Base-by-base conservation (phyloP, 2,329 filamentous ascomycete genomes). In the Microsporum audouinii region DNA sequence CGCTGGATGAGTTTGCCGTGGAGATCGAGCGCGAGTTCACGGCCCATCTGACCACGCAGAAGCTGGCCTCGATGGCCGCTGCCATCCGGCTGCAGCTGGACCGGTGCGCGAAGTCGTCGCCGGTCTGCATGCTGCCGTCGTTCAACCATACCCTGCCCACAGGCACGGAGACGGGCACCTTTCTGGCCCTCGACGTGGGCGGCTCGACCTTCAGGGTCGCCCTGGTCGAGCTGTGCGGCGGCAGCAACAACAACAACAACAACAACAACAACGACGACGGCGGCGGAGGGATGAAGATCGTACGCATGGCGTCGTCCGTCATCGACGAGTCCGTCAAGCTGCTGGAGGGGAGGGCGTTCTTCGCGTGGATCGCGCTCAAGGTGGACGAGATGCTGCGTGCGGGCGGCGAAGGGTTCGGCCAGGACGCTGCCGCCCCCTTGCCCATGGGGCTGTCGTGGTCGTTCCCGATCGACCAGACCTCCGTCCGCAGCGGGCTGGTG, bases 151-250 rank as follows among this genome's bases (percentile, higher is more conserved):
- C 80, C 17, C 74, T 86, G 4, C 84, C 84, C 0, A 80, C 79
- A 3, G 84, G 84, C 3, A 69, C 76, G 56, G 84, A 87, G 70
- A 76, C 72, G 57, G 84, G 84, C 6, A 82, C 82, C 12, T 85
- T 80, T 67, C 73, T 87, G 39, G 82, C 83, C 3, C 73, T 87
- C 62, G 84, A 87, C 67, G 82, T 86, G 23, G 84, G 84, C 36
- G 84, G 84, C n/a, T 86, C 84, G 14, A 86, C 83, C 0, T 84
- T 86, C 66, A 80, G 84, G 6, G 79, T 86, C 43, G 84, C 83
- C 31, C 71, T 86, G 63, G 80, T 86, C 34, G 76, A 84, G 63
- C 70, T 87, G 58, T 70, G 70, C 61, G 82, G 82, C 36, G 76
- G 77, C 59, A 17, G 73, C 72, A 36, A 23, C 17, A 1, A 23